phyloP scores from a whole-genome alignment of 2,329 filamentous ascomycete genomes.

The Myriosclerotinia scirpicola region DNA sequence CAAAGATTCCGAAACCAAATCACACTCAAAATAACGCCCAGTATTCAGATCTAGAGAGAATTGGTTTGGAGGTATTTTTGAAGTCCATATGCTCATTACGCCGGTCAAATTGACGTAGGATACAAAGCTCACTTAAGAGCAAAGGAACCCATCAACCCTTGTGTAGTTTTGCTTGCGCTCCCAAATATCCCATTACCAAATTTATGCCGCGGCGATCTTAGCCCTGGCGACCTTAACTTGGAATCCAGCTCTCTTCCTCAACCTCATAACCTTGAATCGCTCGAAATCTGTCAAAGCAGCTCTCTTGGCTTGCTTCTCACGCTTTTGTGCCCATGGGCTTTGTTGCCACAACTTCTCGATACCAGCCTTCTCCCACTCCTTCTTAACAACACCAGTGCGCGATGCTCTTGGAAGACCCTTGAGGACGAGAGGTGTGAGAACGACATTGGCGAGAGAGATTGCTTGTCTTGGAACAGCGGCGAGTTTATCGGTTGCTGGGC shows the following conservation, averaged over 20 bases:
- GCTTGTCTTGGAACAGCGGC: conserved; percentile 84
- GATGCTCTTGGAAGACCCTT: conserved; percentile 81
- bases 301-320: conserved; percentile 80
- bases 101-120: conserved; percentile 64
- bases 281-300: conserved; percentile 96
- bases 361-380: conserved; percentile 85
- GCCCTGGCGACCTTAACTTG: conserved; percentile 95
- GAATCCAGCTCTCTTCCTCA: conserved; percentile 99
- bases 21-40: conserved; percentile 18
- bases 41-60: conserved; percentile 15
- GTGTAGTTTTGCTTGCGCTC: conserved; percentile 51
- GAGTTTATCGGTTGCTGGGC: conserved; percentile 79
- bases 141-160: conserved; percentile 60
- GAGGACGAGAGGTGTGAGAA: conserved; percentile 88
- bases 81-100: conserved; percentile 64
- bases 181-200: conserved; percentile 34
- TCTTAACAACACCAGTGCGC: conserved; percentile 79
- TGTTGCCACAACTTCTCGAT: conserved; percentile 92
- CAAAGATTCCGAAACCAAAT: conserved; percentile 19
- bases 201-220: conserved; percentile 75
- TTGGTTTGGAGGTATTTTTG: conserved; percentile 43
- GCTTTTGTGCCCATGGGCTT: conserved; percentile 93
- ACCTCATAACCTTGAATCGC: conserved; percentile 98
- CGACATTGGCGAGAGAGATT: conserved; percentile 75
- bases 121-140: conserved; percentile 60